Conservation (phyloP, 2,329 filamentous ascomycete genomes). For the Scedosporium boydii region DNA sequence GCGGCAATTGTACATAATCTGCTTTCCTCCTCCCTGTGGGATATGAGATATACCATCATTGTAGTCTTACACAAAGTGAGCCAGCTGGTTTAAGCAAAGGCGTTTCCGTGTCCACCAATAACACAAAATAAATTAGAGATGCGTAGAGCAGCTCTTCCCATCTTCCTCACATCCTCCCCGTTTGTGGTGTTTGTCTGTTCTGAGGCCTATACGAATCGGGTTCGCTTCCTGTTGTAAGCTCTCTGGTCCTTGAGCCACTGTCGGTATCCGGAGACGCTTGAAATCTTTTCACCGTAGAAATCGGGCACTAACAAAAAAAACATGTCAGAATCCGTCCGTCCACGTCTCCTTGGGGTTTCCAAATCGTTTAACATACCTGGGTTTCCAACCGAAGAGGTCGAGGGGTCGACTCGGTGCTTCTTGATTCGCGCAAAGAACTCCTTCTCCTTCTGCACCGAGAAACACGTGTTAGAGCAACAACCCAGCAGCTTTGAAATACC, state of each 20-base stretch:
- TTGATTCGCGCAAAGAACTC: conserved; percentile 90
- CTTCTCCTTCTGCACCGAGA: conserved; percentile 63
- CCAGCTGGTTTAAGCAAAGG: background rate
- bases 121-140: conserved; percentile 5
- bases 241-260: conserved; percentile 97
- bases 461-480: conserved; percentile 4
- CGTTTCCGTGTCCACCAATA: background rate
- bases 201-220: conserved; percentile 42
- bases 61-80: conserved; percentile 2
- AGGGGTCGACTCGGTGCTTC: conserved; percentile 85
- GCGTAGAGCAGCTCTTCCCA: background rate
- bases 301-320: conserved; percentile 58
- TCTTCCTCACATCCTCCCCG: too few species aligned
- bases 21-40: conserved; percentile 1
- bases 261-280: conserved; percentile 81
- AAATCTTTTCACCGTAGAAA: conserved; percentile 98
- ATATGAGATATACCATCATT: background rate
- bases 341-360: background rate
- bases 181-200: background rate
- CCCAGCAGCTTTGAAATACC: background rate
- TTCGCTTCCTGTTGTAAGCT: conserved; percentile 89
- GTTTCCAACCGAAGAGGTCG: conserved; percentile 79
- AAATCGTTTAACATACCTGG: conserved; percentile 43
- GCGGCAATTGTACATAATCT: conserved; percentile 14
- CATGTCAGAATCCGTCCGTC: background rate